Evolutionary conservation across 352 stramenopile species (phyloP).

Genomic region (Pythium brachiatum): DNA sequence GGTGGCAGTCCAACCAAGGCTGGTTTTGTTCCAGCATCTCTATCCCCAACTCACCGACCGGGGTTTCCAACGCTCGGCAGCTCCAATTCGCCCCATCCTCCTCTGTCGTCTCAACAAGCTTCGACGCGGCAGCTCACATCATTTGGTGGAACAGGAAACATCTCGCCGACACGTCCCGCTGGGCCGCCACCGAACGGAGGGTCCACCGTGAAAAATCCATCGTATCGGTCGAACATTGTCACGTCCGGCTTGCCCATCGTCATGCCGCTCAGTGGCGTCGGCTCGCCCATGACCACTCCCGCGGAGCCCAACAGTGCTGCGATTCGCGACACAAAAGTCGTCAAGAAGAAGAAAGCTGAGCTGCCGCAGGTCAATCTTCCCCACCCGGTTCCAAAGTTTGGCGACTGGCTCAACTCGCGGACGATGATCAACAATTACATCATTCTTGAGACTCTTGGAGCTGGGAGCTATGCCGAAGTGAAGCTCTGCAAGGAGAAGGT

Average conservation of each 20-base stretch:
- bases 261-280: constrained; percentile 33
- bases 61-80: background rate
- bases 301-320: constrained; percentile 6
- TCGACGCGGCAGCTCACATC: constrained; percentile 26
- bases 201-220: constrained; percentile 37
- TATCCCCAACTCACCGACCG: constrained; percentile 1
- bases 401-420: constrained; percentile 80
- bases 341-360: constrained; percentile 82
- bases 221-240: constrained; percentile 54
- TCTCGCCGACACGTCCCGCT: constrained; percentile 42
- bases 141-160: constrained; percentile 17
- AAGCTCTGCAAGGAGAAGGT: constrained; percentile 87
- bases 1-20: background rate
- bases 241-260: constrained; percentile 31
- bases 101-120: constrained; percentile 14
- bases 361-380: constrained; percentile 72
- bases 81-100: constrained; percentile 13
- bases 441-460: constrained; percentile 82
- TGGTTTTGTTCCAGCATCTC: background rate
- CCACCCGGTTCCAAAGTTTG: constrained; percentile 75
- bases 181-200: constrained; percentile 21
- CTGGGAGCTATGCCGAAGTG: constrained; percentile 89
- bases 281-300: constrained; percentile 4
- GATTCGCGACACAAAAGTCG: constrained; percentile 76
- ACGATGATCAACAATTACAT: constrained; percentile 96